phyloP scores from a whole-genome alignment of 2,329 filamentous ascomycete genomes.

The Diplocarpon rosae region DNA sequence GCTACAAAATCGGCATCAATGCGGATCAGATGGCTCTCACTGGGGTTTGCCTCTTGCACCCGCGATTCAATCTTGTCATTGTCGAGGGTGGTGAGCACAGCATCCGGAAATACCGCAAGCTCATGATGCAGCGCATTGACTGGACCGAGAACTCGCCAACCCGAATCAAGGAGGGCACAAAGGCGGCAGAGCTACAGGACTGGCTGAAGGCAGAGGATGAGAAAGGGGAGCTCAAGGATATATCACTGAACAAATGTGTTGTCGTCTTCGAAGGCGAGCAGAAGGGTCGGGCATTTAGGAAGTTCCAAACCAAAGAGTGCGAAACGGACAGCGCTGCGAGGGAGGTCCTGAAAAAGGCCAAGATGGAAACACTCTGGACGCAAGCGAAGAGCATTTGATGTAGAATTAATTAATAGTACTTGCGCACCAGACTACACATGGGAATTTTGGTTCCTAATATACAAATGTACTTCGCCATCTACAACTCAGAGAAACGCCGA shows the following conservation, averaged over 20 bases:
- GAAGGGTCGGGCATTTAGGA: slow-evolving; percentile 69
- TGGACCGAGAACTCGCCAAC: slow-evolving; percentile 85
- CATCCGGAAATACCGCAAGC: slow-evolving; percentile 76
- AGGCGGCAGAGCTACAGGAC: slow-evolving; percentile 50
- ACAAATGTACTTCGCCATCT: not conserved
- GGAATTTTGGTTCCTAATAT: not conserved
- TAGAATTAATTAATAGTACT: not conserved
- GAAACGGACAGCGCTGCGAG: slow-evolving; percentile 85
- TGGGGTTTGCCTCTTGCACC: slow-evolving; percentile 85
- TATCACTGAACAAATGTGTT: slow-evolving; percentile 70
- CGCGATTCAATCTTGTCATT: slow-evolving; percentile 77
- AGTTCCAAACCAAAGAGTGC: slow-evolving; percentile 83
- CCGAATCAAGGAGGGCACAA: slow-evolving; percentile 48
- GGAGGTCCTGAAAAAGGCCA: slow-evolving; percentile 65
- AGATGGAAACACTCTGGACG: slow-evolving; percentile 94
- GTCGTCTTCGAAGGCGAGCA: slow-evolving; percentile 87
- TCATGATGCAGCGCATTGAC: slow-evolving; percentile 88
- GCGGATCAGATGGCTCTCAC: slow-evolving; percentile 81
- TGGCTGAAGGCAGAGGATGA: slow-evolving; percentile 78
- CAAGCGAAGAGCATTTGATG: slow-evolving; percentile 56
- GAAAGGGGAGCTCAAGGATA: slow-evolving; percentile 66
- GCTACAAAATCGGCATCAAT: slow-evolving; percentile 87
- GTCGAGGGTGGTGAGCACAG: slow-evolving; percentile 84
- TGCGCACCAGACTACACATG: not conserved
- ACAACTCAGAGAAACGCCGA: not conserved